Conservation (phyloP, 345 rosid genomes). For the Dimocarpus longan region DNA sequence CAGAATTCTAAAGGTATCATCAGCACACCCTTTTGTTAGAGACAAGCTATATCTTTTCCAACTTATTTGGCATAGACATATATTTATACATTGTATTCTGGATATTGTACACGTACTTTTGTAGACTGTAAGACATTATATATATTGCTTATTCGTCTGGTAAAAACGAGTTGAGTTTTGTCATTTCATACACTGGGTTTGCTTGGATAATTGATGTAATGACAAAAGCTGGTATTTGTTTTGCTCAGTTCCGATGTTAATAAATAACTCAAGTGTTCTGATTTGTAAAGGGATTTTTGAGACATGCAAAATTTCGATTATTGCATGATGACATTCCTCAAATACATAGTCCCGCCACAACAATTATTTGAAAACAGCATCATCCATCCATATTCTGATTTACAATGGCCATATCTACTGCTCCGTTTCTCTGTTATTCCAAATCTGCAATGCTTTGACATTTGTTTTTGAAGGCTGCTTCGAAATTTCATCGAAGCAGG, state of each 20-base stretch:
- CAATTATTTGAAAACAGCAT: neutral
- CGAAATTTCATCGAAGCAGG: neutral
- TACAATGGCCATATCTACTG: neutral
- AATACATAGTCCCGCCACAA: neutral
- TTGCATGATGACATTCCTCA: too few species aligned
- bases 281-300: too few species aligned
- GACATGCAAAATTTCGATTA: too few species aligned
- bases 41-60: neutral
- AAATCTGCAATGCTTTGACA: neutral
- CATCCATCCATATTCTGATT: neutral
- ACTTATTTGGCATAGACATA: neutral
- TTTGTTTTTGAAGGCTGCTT: neutral
- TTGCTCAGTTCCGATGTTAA: too few species aligned
- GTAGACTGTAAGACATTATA: neutral
- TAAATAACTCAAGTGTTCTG: too few species aligned
- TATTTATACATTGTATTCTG: conserved; percentile 7
- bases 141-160: neutral
- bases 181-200: neutral
- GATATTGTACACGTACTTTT: neutral
- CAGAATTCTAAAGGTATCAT: neutral
- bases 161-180: neutral
- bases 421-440: neutral
- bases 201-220: neutral
- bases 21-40: neutral
- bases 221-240: neutral